Evolutionary conservation across 441 rosid genomes (phyloP), one percentile per base, ranked within the genome.

Genomic region (Iberis amara): DNA sequence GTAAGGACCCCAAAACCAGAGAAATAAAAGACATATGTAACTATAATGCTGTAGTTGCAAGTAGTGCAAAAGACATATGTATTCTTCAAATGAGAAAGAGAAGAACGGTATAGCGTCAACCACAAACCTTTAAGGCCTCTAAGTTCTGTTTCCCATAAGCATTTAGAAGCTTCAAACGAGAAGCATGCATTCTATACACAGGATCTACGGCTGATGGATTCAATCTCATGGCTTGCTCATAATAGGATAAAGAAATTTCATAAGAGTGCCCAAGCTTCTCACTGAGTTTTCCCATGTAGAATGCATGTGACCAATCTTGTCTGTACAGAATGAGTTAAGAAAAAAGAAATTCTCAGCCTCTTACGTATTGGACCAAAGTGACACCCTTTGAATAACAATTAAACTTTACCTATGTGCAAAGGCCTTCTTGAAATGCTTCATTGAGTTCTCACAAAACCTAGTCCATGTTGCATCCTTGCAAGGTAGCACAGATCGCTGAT

Each of bases 231-330:
- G 99, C 97, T 66, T 76, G 79, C 37, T 78, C 75, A 73, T 83
- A 94, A 70, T 81, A 85, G 47, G 95, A 76, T 52, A 94, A 79
- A 9, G 82, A 79, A 50, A 68, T 69, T 69, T 78, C 85, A 56
- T 70, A 79, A 4, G 86, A 61, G 65, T 77, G 79, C 54, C 88
- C 90, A 60, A 94, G 96, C 82, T 94, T 94, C 71, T 94, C 89
- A 68, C 80, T 76, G 65, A 94, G 97, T 74, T 94, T 94, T 55
- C 97, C 99, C 79, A 94, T 81, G 68, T 94, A 94, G 71, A 94
- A 89, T 62, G 97, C 87, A 78, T 94, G 89, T 35, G 96, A 86
- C 99, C 99, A 94, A 57, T 94, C 99, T 72, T 79, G 85, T 79
- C 99, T 94, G 86, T 43, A 63, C 39, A 68, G 10, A 55, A 55